These are phyloP conservation scores for Geotrichum europaeum DNA, from an alignment of 1,139 yeast species.

Conservation along the genomic window DNA sequence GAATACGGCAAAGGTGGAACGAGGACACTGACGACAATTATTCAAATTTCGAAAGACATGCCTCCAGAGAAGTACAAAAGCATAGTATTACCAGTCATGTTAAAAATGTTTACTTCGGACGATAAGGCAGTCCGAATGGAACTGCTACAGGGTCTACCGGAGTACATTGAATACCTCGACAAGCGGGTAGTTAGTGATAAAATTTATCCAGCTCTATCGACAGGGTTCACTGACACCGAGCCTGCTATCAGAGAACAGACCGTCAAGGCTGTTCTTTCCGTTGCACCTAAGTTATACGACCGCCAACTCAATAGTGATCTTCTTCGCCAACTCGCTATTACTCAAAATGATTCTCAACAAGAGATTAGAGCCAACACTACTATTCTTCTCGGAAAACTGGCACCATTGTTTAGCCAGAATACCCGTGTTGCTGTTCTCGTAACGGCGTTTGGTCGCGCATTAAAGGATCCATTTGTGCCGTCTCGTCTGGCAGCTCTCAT, in stretches of 20 bases:
- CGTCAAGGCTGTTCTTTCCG: constrained; percentile 56
- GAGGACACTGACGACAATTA: constrained; percentile 24
- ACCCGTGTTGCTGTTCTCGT: constrained; percentile 54
- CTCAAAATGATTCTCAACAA: constrained; percentile 79
- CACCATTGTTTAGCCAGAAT: constrained; percentile 50
- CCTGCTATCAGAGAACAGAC: constrained; percentile 76
- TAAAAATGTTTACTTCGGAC: constrained; percentile 55
- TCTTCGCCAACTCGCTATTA: constrained; percentile 71
- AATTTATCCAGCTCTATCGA: constrained; percentile 59
- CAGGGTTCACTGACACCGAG: constrained; percentile 84
- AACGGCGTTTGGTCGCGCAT: constrained; percentile 79
- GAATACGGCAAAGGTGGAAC: constrained; percentile 26
- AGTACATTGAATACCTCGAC: constrained; percentile 46
- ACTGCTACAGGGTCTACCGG: constrained; percentile 58
- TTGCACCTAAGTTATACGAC: constrained; percentile 63
- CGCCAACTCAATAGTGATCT: constrained; percentile 85
- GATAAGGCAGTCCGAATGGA: constrained; percentile 75
- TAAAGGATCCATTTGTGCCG: constrained; percentile 74
- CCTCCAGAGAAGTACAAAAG: constrained; percentile 40
- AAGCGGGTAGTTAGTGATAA: constrained; percentile 62
- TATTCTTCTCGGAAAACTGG: constrained; percentile 64
- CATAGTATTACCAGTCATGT: constrained; percentile 55
- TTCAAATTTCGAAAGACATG: constrained; percentile 40
- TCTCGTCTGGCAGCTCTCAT: constrained; percentile 72
- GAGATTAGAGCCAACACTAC: constrained; percentile 85